Conservation (phyloP, 371 early-diverging fungal genomes). For the Haplosporangium sp. region DNA sequence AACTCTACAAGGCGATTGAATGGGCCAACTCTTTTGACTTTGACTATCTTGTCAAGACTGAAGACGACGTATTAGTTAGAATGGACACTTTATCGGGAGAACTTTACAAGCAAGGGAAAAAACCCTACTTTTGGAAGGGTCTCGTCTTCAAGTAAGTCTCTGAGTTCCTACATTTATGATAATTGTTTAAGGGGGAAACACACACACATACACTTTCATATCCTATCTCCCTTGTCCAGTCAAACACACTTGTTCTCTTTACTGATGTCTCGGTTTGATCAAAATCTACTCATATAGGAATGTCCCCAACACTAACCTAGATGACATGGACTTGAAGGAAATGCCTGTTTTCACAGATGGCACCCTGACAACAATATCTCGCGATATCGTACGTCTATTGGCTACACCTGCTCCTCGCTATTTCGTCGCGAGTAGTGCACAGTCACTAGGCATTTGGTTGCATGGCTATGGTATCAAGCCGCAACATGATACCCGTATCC, state of each 20-base stretch:
- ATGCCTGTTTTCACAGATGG: conserved; percentile 66
- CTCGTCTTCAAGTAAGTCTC: conserved; percentile 67
- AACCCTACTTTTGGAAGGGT: conserved; percentile 57
- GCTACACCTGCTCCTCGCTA: conserved; percentile 65
- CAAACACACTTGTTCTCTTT: background rate
- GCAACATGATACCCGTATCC: conserved; percentile 68
- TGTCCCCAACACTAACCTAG: conserved; percentile 61
- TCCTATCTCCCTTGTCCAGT: background rate
- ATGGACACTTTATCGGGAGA: conserved; percentile 50
- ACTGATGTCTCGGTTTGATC: background rate
- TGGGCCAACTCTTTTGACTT: conserved; percentile 68
- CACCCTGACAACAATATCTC: conserved; percentile 67
- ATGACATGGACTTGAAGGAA: conserved; percentile 54
- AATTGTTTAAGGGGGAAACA: no score
- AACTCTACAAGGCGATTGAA: conserved; percentile 66
- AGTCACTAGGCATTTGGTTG: conserved; percentile 71
- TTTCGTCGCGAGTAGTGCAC: conserved; percentile 69
- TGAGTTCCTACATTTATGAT: background rate
- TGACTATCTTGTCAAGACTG: conserved; percentile 62
- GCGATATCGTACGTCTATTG: conserved; percentile 67
- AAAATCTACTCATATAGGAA: conserved; percentile 37
- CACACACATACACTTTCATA: no score
- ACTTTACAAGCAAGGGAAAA: conserved; percentile 43
- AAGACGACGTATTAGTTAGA: conserved; percentile 53
- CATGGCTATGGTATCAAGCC: conserved; percentile 69